Conservation (phyloP, 1,284 basidiomycete genomes). For the Xerocomus nothofagi region DNA sequence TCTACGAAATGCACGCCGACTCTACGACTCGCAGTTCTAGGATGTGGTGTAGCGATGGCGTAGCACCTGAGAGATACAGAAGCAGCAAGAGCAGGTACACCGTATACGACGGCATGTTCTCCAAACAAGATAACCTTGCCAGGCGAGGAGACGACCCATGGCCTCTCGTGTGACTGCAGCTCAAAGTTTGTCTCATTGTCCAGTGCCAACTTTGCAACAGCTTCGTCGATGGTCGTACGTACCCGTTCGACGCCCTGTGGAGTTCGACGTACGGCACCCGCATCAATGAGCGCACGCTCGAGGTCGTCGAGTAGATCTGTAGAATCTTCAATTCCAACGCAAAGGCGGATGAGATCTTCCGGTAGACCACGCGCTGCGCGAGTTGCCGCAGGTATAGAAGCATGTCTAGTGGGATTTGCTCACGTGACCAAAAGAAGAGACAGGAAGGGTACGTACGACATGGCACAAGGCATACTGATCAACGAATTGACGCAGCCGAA, state of each 20-base stretch:
- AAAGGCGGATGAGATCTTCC: constrained; percentile 96
- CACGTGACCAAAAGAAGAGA: constrained; percentile 9
- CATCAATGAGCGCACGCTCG: constrained; percentile 87
- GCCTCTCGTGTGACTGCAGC: constrained; percentile 45
- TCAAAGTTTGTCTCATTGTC: constrained; percentile 17
- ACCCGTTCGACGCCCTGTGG: constrained; percentile 41
- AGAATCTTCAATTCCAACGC: constrained; percentile 97
- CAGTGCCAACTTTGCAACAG: constrained; percentile 66
- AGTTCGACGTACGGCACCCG: constrained; percentile 79
- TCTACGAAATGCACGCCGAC: constrained; percentile 82
- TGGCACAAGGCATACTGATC: constrained; percentile 99
- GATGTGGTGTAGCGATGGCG: constrained; percentile 74
- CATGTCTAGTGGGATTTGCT: constrained; percentile 63
- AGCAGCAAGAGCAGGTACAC: constrained; percentile 95
- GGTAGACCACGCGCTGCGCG: constrained; percentile 93
- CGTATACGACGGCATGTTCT: constrained; percentile 98
- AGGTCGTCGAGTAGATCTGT: constrained; percentile 94
- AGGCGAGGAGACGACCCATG: constrained; percentile 91
- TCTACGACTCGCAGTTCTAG: constrained; percentile 47
- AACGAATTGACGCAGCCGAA: constrained; percentile 98
- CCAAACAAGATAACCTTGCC: constrained; percentile 99
- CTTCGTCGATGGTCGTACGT: constrained; percentile 52
- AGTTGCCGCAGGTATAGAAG: constrained; percentile 93
- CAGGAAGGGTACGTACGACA: constrained; percentile 76
- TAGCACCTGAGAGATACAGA: constrained; percentile 96